Evolutionary conservation across 176 grass and related monocot genomes (phyloP).

Genomic region (Aegilops speltoides): DNA sequence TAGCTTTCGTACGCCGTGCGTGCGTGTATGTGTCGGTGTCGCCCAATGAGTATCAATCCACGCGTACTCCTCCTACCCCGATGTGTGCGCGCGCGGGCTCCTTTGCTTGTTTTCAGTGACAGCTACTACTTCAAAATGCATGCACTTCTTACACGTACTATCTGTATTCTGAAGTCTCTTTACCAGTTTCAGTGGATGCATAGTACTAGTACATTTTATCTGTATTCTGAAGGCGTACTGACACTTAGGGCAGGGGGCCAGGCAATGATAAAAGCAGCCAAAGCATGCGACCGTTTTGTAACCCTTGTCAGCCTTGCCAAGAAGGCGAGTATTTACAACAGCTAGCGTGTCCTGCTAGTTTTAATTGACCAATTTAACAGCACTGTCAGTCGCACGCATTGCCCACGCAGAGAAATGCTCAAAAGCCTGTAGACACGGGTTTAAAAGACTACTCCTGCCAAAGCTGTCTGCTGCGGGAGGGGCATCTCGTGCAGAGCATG

Average conservation of each 20-base stretch:
- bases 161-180: neutral
- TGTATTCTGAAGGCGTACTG: neutral
- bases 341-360: neutral
- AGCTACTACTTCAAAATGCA: neutral
- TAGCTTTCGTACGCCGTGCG: neutral
- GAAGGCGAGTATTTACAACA: too few relatives aligned
- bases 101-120: slow-evolving; percentile 36
- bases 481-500: slow-evolving; percentile 39
- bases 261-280: slow-evolving; percentile 10
- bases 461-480: slow-evolving; percentile 46
- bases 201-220: too few relatives aligned
- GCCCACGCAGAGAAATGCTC: neutral
- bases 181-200: too few relatives aligned
- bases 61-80: neutral
- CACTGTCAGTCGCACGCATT: slow-evolving; percentile 15
- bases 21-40: neutral
- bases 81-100: neutral
- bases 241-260: neutral
- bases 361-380: neutral
- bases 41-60: neutral
- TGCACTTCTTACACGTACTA: neutral
- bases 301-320: neutral
- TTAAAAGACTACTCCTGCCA: neutral
- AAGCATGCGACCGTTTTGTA: slow-evolving; percentile 32
- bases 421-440: neutral